Conservation (phyloP, 2,329 filamentous ascomycete species). For the Lachnellula occidentalis region DNA sequence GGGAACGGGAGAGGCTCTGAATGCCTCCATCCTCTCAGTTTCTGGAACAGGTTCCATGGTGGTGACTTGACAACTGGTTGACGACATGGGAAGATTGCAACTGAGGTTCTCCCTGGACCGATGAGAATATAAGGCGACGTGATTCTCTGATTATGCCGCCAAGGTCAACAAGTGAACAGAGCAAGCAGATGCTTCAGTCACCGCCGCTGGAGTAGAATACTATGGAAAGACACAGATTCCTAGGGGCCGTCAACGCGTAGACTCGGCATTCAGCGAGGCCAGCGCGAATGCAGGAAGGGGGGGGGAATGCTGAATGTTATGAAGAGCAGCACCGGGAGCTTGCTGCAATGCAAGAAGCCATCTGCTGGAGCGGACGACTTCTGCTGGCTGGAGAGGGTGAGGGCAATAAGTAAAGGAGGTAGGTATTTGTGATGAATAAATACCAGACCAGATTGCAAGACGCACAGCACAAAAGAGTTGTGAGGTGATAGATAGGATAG, state of each 20-base stretch:
- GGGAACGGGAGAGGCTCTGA: conserved; percentile 52
- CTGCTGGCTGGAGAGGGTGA: not conserved
- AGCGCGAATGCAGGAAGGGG: conserved; percentile 13
- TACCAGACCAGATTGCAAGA: no score
- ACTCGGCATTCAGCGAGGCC: conserved; percentile 21
- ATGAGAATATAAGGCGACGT: not conserved
- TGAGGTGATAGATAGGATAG: no score
- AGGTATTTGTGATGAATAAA: no score
- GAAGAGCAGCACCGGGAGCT: conserved; percentile 6
- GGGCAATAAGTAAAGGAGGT: not conserved
- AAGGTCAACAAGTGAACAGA: not conserved
- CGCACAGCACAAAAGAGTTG: no score
- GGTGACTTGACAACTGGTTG: conserved; percentile 10
- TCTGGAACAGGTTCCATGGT: conserved; percentile 64
- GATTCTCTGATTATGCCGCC: not conserved
- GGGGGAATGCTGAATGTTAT: conserved; percentile 7
- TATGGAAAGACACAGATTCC: conserved; percentile 4
- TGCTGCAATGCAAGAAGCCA: conserved; percentile 9
- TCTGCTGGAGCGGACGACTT: conserved; percentile 7
- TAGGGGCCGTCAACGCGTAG: conserved; percentile 17
- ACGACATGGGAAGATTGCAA: not conserved
- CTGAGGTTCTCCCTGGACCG: not conserved
- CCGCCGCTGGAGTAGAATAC: not conserved
- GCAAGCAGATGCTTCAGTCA: not conserved
- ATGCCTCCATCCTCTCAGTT: conserved; percentile 63